phyloP scores from a whole-genome alignment of 2,329 filamentous ascomycete genomes.

The Diaporthe eres region DNA sequence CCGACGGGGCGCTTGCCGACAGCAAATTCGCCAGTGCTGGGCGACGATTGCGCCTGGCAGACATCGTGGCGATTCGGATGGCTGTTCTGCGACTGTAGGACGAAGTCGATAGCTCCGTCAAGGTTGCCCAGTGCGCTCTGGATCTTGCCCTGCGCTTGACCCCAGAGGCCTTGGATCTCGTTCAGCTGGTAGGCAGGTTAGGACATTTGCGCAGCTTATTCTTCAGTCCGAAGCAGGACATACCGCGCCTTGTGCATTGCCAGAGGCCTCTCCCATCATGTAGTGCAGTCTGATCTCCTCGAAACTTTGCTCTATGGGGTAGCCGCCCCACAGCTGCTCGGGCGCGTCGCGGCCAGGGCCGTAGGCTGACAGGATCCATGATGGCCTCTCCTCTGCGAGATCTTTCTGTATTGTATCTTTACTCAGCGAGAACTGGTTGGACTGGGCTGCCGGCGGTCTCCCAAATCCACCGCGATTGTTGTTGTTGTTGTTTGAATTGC shows the following conservation, averaged over 20 bases:
- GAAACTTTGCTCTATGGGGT: constrained; percentile 84
- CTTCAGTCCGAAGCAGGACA: constrained; percentile 44
- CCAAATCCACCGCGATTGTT: constrained; percentile 64
- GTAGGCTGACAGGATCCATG: constrained; percentile 91
- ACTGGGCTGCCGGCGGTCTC: constrained; percentile 40
- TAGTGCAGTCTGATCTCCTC: constrained; percentile 90
- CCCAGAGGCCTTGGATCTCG: constrained; percentile 73
- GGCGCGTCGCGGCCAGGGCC: constrained; percentile 83
- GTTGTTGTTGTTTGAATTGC: constrained; percentile 38
- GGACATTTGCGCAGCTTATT: constrained; percentile 40
- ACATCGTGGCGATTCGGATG: constrained; percentile 83
- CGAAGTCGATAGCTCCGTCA: constrained; percentile 79
- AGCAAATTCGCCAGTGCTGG: constrained; percentile 62
- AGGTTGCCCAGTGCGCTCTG: constrained; percentile 78
- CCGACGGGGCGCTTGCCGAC: constrained; percentile 53
- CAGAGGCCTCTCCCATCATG: constrained; percentile 68
- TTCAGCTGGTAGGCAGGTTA: constrained; percentile 61
- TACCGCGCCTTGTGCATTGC: constrained; percentile 70
- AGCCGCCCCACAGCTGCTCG: constrained; percentile 86
- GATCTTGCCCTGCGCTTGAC: constrained; percentile 79
- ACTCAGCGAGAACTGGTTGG: constrained; percentile 65
- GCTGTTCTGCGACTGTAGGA: constrained; percentile 75
- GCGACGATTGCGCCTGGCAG: constrained; percentile 61
- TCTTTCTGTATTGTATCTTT: constrained; percentile 74
- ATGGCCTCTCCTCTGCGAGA: constrained; percentile 78